phyloP scores from a whole-genome alignment of 768 basidiomycete species.

The Suillus ampliporus region DNA sequence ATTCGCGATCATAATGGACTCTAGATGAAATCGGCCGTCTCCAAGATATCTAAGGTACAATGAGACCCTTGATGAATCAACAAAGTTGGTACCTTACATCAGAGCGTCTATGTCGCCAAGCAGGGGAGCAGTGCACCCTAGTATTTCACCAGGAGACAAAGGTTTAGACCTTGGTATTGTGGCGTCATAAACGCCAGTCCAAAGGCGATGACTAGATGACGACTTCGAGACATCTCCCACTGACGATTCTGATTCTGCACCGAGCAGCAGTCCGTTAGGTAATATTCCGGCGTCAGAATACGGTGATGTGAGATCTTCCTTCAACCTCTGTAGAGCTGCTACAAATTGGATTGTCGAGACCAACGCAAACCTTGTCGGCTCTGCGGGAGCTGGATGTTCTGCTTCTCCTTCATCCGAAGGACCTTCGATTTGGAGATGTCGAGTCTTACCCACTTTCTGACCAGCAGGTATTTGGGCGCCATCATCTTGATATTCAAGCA shows the following conservation, averaged over 20 bases:
- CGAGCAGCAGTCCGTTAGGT: slow-evolving; percentile 21
- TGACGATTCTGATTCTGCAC: slow-evolving; percentile 10
- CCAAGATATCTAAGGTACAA: slow-evolving; percentile 79
- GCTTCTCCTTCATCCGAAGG: slow-evolving; percentile 13
- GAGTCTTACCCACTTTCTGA: slow-evolving; percentile 41
- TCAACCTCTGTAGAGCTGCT: slow-evolving; percentile 85
- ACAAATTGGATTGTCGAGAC: slow-evolving; percentile 99
- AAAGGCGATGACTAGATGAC: slow-evolving; percentile 36
- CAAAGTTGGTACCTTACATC: slow-evolving; percentile 59
- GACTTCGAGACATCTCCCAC: background rate
- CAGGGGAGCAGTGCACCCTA: slow-evolving; percentile 94
- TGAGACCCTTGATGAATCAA: background rate
- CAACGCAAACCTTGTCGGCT: slow-evolving; percentile 77
- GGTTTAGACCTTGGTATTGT: slow-evolving; percentile 89
- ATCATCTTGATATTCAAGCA: slow-evolving; percentile 61
- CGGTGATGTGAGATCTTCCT: slow-evolving; percentile 71
- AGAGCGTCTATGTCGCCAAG: slow-evolving; percentile 84
- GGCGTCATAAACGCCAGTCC: slow-evolving; percentile 72
- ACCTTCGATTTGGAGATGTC: slow-evolving; percentile 68
- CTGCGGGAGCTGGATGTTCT: slow-evolving; percentile 23
- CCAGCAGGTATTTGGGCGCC: slow-evolving; percentile 56
- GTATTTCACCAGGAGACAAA: slow-evolving; percentile 93
- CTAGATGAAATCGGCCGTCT: slow-evolving; percentile 97
- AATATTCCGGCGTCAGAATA: slow-evolving; percentile 21
- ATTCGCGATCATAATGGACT: slow-evolving; percentile 99